phyloP scores from a whole-genome alignment of 495 filamentous ascomycete genomes.

The Polyplosphaeria fusca region DNA sequence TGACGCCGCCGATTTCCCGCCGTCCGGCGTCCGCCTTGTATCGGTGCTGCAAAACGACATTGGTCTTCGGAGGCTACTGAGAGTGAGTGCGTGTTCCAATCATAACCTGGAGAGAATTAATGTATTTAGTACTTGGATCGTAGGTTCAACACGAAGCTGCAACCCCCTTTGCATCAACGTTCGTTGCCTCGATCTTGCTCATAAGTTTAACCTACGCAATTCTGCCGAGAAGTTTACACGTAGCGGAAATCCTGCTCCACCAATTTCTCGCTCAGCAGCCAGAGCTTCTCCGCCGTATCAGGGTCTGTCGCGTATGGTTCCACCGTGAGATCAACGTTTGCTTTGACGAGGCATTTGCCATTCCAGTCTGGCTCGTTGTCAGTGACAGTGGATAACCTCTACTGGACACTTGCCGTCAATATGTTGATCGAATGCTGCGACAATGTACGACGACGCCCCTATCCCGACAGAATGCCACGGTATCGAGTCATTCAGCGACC shows the following conservation, averaged over 20 bases:
- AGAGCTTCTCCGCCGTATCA: conserved; percentile 44
- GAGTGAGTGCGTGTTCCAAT: too few species aligned
- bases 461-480: conserved; percentile 2
- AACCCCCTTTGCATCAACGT: too few species aligned
- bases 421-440: conserved; percentile 12
- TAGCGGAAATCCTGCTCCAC: conserved; percentile 45
- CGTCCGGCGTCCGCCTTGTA: too few species aligned
- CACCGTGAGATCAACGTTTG: conserved; percentile 6
- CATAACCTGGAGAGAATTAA: too few species aligned
- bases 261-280: conserved; percentile 51
- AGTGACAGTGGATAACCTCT: not conserved
- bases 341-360: conserved; percentile 7
- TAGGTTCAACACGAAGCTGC: too few species aligned
- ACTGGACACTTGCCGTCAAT: conserved; percentile 6
- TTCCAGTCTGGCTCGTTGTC: not conserved
- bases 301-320: conserved; percentile 38
- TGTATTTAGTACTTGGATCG: too few species aligned
- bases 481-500: not conserved
- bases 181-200: too few species aligned
- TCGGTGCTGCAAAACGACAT: too few species aligned
- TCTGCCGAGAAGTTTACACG: too few species aligned
- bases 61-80: too few species aligned
- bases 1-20: too few species aligned
- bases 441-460: conserved; percentile 18
- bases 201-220: too few species aligned